Conservation (phyloP, 108 stramenopile genomes). For the Cylindrotheca fusiformis region DNA sequence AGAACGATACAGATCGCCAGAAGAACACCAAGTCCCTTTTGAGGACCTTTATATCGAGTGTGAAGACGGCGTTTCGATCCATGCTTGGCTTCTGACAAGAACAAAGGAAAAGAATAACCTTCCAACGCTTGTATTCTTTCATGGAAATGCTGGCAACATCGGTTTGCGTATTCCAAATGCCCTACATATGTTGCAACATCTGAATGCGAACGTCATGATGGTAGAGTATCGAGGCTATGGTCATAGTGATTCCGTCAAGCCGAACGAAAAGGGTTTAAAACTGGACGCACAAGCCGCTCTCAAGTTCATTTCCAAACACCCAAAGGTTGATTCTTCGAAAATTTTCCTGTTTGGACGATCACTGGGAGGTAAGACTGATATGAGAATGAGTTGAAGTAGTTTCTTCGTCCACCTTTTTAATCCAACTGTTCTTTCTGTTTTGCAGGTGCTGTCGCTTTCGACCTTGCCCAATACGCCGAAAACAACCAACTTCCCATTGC, state of each 20-base stretch:
- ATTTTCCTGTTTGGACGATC: conserved; percentile 88
- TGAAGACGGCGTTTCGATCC: conserved; percentile 64
- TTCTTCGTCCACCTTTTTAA: background rate
- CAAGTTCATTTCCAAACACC: conserved; percentile 36
- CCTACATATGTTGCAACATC: conserved; percentile 60
- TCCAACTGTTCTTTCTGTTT: background rate
- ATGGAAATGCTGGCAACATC: conserved; percentile 98
- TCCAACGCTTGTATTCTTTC: conserved; percentile 93
- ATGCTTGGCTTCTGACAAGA: conserved; percentile 86
- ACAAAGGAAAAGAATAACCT: conserved; percentile 11
- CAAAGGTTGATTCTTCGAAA: conserved; percentile 53
- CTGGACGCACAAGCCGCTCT: conserved; percentile 86
- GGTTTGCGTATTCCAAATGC: conserved; percentile 91
- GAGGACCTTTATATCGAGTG: conserved; percentile 60
- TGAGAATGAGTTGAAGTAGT: background rate
- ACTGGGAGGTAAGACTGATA: conserved; percentile 54
- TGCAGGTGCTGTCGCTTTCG: conserved; percentile 83
- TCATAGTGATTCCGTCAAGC: conserved; percentile 59
- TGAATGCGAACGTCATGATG: conserved; percentile 76
- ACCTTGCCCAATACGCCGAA: conserved; percentile 72
- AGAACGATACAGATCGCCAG: conserved; percentile 61
- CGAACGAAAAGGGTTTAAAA: conserved; percentile 80
- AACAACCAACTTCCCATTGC: conserved; percentile 44
- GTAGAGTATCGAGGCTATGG: conserved; percentile 96
- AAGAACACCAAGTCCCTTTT: conserved; percentile 54